These are phyloP conservation scores for Cichorium intybus DNA, from an alignment of 140 eudicot species.

Conservation along the genomic window DNA sequence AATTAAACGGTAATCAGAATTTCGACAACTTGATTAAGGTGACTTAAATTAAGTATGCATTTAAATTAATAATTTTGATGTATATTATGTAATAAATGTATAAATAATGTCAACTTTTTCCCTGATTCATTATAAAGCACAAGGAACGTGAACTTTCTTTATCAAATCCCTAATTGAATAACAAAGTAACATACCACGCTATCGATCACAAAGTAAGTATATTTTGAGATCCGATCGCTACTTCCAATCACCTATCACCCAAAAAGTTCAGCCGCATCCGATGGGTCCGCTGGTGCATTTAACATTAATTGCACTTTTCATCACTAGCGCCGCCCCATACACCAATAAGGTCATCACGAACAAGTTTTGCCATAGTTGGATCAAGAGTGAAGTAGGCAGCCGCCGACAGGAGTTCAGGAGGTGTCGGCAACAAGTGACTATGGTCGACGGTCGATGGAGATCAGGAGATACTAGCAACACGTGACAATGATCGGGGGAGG, in stretches of 20 bases:
- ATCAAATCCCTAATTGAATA: conserved; percentile 11
- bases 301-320: conserved; percentile 26
- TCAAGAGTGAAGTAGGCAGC: too few species aligned
- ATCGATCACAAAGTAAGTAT: background rate
- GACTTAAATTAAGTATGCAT: too few species aligned
- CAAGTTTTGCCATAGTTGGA: too few species aligned
- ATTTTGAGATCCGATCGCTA: conserved; percentile 14
- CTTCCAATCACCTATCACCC: conserved; percentile 14
- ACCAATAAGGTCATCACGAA: too few species aligned
- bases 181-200: conserved; percentile 10
- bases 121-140: background rate
- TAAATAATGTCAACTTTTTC: background rate
- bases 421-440: too few species aligned
- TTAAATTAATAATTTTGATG: too few species aligned
- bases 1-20: too few species aligned
- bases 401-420: too few species aligned
- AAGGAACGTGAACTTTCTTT: background rate
- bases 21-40: too few species aligned
- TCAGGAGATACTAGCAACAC: too few species aligned
- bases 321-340: conserved; percentile 47
- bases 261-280: conserved; percentile 6
- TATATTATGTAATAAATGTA: background rate
- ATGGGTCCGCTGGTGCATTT: conserved; percentile 38
- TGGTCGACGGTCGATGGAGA: too few species aligned
- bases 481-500: too few species aligned